Conservation (phyloP, 345 rosid species). For the Aegle marmelos region DNA sequence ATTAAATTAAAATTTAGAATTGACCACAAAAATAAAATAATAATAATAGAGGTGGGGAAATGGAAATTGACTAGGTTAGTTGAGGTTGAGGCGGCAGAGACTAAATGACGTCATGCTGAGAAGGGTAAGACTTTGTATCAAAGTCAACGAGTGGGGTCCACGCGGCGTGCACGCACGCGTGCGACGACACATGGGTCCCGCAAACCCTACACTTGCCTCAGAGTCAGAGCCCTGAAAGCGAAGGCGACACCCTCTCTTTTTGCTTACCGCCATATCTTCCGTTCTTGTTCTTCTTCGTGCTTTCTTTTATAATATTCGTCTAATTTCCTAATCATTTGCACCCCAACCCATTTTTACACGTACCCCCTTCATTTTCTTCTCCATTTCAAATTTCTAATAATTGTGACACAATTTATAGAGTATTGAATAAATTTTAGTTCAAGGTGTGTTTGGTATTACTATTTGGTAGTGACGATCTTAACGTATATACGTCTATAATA, state of each 20-base stretch:
- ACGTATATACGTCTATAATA: fast-evolving
- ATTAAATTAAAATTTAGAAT: no score
- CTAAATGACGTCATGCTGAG: slow-evolving; percentile 24
- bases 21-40: no score
- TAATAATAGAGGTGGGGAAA: not conserved
- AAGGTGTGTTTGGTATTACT: no score
- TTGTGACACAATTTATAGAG: no score
- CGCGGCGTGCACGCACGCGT: slow-evolving; percentile 70
- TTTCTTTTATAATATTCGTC: not conserved
- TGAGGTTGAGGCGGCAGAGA: slow-evolving; percentile 15
- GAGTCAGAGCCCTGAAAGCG: slow-evolving; percentile 53
- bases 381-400: not conserved
- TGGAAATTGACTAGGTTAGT: slow-evolving; percentile 34
- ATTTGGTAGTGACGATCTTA: no score
- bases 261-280: no score
- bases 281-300: no score
- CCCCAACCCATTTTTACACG: slow-evolving; percentile 12
- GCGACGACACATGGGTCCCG: slow-evolving; percentile 53
- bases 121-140: not conserved
- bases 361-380: not conserved
- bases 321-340: not conserved
- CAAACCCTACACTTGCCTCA: slow-evolving; percentile 1
- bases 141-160: slow-evolving; percentile 57
- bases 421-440: no score
- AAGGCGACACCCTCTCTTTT: not conserved